phyloP scores from a whole-genome alignment of 345 rosid species.

The Heritiera littoralis region DNA sequence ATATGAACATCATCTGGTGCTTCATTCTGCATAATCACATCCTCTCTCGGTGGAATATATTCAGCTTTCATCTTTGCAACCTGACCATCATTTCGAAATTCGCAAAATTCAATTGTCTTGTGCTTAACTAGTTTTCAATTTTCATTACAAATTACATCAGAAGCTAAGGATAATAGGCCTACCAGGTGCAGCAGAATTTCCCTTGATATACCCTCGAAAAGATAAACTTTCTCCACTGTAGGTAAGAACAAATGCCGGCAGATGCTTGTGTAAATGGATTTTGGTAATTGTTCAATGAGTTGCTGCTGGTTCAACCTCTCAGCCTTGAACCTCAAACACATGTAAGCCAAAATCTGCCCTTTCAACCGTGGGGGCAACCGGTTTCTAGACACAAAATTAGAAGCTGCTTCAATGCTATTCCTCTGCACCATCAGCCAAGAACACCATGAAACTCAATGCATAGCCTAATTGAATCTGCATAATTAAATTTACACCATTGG shows the following conservation, averaged over 20 bases:
- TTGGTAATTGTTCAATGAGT: conserved; percentile 84
- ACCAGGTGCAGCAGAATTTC: conserved; percentile 72
- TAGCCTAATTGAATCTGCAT: not conserved
- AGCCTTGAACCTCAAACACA: conserved; percentile 90
- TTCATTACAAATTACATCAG: not conserved
- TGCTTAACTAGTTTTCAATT: not conserved
- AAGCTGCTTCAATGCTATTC: conserved; percentile 81
- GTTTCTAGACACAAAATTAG: conserved; percentile 75
- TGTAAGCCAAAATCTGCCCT: conserved; percentile 84
- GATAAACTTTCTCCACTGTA: conserved; percentile 68
- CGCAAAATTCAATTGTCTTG: not conserved
- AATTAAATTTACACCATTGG: not conserved
- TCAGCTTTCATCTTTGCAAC: conserved; percentile 87
- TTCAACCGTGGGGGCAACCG: conserved; percentile 69
- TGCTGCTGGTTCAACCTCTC: conserved; percentile 89
- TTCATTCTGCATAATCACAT: conserved; percentile 81
- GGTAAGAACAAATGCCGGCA: conserved; percentile 83
- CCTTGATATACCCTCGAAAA: conserved; percentile 64
- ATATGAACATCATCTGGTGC: conserved; percentile 85
- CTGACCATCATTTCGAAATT: conserved; percentile 28
- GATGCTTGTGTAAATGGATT: conserved; percentile 82
- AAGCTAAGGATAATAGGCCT: not conserved
- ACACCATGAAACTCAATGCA: conserved; percentile 4
- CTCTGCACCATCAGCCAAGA: conserved; percentile 53
- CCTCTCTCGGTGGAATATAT: conserved; percentile 91